Evolutionary conservation across 495 filamentous ascomycete species (phyloP).

Genomic region (Aspergillus egyptiacus): DNA sequence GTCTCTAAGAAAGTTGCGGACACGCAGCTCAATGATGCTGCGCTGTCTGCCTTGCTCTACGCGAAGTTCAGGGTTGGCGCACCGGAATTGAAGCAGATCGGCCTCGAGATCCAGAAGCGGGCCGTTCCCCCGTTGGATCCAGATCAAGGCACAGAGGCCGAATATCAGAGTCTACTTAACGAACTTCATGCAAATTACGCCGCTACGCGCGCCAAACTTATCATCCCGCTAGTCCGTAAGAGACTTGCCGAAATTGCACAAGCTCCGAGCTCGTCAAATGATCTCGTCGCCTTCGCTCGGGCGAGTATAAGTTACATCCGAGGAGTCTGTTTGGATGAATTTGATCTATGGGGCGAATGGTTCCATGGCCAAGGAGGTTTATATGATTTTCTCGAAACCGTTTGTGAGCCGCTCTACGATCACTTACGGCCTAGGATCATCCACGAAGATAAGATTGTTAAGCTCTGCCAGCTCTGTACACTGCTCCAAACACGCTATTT

Average conservation of each 20-base stretch:
- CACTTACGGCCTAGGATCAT: slow-evolving; percentile 63
- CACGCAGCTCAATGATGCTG: slow-evolving; percentile 67
- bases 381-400: slow-evolving; percentile 65
- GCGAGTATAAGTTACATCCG: slow-evolving; percentile 65
- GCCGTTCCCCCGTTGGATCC: slow-evolving; percentile 55
- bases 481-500: slow-evolving; percentile 81
- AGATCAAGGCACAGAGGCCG: slow-evolving; percentile 57
- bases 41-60: slow-evolving; percentile 68
- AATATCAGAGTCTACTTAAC: slow-evolving; percentile 61
- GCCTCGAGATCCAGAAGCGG: slow-evolving; percentile 62
- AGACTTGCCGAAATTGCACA: slow-evolving; percentile 61
- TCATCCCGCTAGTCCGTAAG: slow-evolving; percentile 52
- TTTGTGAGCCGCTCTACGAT: slow-evolving; percentile 73
- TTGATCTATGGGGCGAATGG: slow-evolving; percentile 70
- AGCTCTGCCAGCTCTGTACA: slow-evolving; percentile 75
- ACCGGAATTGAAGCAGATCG: slow-evolving; percentile 59
- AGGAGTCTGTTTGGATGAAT: slow-evolving; percentile 66
- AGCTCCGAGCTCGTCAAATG: slow-evolving; percentile 59
- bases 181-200: slow-evolving; percentile 63
- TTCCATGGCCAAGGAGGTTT: slow-evolving; percentile 63
- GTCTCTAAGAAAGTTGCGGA: slow-evolving; percentile 65
- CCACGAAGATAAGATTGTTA: slow-evolving; percentile 63
- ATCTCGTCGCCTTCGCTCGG: slow-evolving; percentile 63
- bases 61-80: slow-evolving; percentile 71
- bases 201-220: slow-evolving; percentile 51